Evolutionary conservation across 1,284 basidiomycete species (phyloP).

Genomic region (Neotropicomus parvogracilis): DNA sequence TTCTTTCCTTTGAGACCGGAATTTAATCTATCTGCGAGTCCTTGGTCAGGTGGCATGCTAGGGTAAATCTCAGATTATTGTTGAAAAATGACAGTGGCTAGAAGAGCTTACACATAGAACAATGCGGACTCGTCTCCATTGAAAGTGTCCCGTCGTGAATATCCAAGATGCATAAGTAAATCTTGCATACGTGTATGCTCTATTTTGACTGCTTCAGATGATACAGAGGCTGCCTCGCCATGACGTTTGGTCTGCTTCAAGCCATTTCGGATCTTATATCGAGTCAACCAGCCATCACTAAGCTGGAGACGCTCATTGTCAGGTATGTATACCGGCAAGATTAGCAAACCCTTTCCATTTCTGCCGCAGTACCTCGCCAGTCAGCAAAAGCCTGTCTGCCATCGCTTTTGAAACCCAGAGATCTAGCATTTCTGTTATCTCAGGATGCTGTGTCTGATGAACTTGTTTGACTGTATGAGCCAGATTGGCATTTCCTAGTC

Average conservation of each 20-base stretch:
- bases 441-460: conserved; percentile 5
- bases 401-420: conserved; percentile 17
- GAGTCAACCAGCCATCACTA: no score
- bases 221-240: no score
- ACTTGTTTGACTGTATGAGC: background rate
- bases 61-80: no score
- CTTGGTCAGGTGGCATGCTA: conserved; percentile 9
- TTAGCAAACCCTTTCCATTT: conserved; percentile 16
- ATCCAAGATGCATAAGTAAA: background rate
- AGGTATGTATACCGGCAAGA: background rate
- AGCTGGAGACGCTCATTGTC: no score
- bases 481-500: accelerated
- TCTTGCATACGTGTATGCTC: no score
- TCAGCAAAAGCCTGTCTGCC: background rate
- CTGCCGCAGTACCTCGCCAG: background rate
- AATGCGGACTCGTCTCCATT: conserved; percentile 3
- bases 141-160: conserved; percentile 3
- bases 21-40: background rate
- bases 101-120: conserved; percentile 7
- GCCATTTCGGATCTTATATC: no score
- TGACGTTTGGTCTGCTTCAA: no score
- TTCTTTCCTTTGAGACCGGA: background rate
- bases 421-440: conserved; percentile 17
- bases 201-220: no score
- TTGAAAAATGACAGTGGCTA: background rate